Evolutionary conservation across 331 rosid genomes (phyloP), one percentile per base, ranked within the genome.

Genomic region (Arachis monticola): DNA sequence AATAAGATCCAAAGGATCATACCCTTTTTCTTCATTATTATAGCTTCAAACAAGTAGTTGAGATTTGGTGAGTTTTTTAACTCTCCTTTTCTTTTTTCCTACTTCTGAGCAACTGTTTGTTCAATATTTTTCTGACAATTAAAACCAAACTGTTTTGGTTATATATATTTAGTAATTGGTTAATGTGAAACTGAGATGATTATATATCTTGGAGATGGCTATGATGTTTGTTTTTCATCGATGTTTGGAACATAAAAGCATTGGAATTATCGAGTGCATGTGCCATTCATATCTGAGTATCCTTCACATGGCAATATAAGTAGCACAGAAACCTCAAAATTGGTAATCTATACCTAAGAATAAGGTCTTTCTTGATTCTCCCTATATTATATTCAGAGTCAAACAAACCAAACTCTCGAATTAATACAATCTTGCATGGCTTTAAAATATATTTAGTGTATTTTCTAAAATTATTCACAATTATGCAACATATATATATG

Each of bases 231-330:
- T 68, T 77, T 84, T 60, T 12, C 83, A 53, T 45, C 67, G 41
- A 14, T 46, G 44, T 79, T 70, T 69, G 73, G 40, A 56, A 17
- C 46, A 38, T 72, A 80, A 51, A 85, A 72, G 90, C 80, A 72
- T 84, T 79, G 87, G 83, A 81, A 67, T 79, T 80, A 35, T 70
- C 64, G 22, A 74, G 70, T 64, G 73, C 78, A 85, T 83, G 87
- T 84, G 85, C 82, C 48, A 60, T 59, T 64, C 77, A 64, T 75
- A 72, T 74, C 1, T 50, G 14, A 50, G 56, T 10, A 50, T 10
- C 76, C 72, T 61, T 60, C 87, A 83, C 86, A 80, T 85, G 89
- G 44, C 75, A 73, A 53, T 55, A 58, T 62, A 60, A 45, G 8
- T 38, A 41, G 51, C 83, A 35, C 40, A 35, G 40, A 35, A 35